Evolutionary conservation across 768 basidiomycete genomes (phyloP).

Genomic region (Boletus rubroflammeus): DNA sequence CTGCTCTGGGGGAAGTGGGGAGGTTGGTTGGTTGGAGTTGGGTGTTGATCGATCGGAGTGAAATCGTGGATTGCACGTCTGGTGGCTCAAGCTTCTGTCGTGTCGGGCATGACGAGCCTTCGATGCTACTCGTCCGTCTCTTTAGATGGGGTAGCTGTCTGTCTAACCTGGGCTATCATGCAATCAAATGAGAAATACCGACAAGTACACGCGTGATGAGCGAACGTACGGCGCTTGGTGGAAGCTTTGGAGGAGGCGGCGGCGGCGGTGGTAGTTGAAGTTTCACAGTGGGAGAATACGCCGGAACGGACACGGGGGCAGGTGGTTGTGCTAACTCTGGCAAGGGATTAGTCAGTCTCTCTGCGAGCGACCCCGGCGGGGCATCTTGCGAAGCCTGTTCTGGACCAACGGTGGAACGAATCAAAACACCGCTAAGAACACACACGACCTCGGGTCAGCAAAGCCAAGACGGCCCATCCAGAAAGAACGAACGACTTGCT

Average conservation of each 20-base stretch:
- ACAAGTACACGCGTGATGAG: not conserved
- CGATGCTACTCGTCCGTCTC: conserved; percentile 8
- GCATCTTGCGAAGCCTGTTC: conserved; percentile 2
- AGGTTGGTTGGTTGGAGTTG: not conserved
- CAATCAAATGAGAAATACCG: not conserved
- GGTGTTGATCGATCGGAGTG: not conserved
- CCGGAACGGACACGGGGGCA: not conserved
- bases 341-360: not conserved
- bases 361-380: not conserved
- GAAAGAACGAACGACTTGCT: conserved; percentile 16
- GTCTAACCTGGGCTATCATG: conserved; percentile 15
- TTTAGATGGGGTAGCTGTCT: conserved; percentile 9
- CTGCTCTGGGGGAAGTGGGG: not conserved
- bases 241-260: not conserved
- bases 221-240: conserved; percentile 12
- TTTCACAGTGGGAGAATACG: not conserved
- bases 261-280: not conserved
- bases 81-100: conserved; percentile 13
- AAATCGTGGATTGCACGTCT: not conserved
- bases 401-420: conserved; percentile 10
- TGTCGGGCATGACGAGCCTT: conserved; percentile 1
- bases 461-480: not conserved
- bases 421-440: conserved; percentile 11
- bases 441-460: conserved; percentile 8
- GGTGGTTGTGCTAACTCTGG: not conserved